Base-by-base conservation (phyloP, 169 alveolate species). In the Plasmodium berghei region DNA sequence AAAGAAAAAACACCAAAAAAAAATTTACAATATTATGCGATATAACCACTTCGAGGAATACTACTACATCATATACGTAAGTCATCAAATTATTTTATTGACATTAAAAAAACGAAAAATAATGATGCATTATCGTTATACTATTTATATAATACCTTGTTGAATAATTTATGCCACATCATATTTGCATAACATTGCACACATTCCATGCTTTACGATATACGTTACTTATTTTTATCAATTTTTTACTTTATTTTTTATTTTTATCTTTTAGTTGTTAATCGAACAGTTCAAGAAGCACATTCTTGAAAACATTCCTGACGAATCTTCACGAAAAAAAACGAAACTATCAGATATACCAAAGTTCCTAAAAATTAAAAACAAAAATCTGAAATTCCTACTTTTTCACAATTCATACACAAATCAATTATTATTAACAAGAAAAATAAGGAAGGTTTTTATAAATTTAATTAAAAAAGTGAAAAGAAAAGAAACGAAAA, bases 1-100 rank as follows among this genome's bases (percentile, higher is more conserved):
- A 6, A 66, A 67, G 20, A 54, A 40, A 48, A 45, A 34, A 67
- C 12, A 66, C 5, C 42, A 34, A 34, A 34, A 34, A 3, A 63
- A 28, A 14, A 40, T 26, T n/a, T 83, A 83, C 63, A 83, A 83
- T n/a, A 83, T 83, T 72, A 48, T 83, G 75, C 48, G 64, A 58
- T 83, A 83, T 71, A 83, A 83, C 22, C 66, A 83, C 42, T 83
- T 83, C 49, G 90, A 83, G 49, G 85, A 83, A 14, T 83, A 54
- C 52, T 83, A 83, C 72, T 83, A 83, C 54, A 69, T 55, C 61
- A 12, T 83, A 83, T 83, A 83, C 18, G 90, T 83, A 83, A 59
- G 85, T 18, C 42, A 34, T 34, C 6, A 34, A 2, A 0, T 34
- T 34, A 34, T 34, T 34, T 34, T 34, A 34, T 34, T 34, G 4